Evolutionary conservation across 2,329 filamentous ascomycete genomes (phyloP), one percentile per base, ranked within the genome.

Genomic region (Nemania abortiva): DNA sequence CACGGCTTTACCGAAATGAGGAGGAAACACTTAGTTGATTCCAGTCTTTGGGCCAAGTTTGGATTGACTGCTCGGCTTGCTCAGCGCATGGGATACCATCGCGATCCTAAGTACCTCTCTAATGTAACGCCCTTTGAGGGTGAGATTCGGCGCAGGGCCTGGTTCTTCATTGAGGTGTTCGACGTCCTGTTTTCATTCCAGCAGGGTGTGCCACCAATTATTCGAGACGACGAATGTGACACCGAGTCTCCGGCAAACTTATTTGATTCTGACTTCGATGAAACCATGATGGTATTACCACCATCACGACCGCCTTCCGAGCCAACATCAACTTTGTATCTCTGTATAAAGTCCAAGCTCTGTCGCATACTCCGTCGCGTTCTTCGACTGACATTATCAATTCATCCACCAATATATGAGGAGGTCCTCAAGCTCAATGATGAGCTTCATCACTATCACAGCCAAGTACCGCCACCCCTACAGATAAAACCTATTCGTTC

Each of bases 41-140:
- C 83, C 6, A 78, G 81, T 2, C 75, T 86, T 24, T 87, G 85
- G 85, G 81, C 83, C 4, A 79, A 85, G 24, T 84, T 85, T 70
- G 81, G 81, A 49, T 78, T 86, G 20, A 81, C 82, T 5, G 81
- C 82, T 2, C 82, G 85, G 6, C 80, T 87, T 24, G 85, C 85
- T 4, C 85, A 87, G 74, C 81, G 83, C 6, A 82, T 85, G 76
- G 85, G 85, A 15, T 87, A 87, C 65, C 85, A 87, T 66, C 82
- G 85, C 9, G 85, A 87, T 53, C 80, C 84, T 2, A 77, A 76
- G 27, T 80, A 81, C 69, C 77, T 86, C 3, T 77, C 81, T 1
- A 79, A 74, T 59, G 78, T 86, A 37, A 82, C 81, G 1, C 81
- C 84, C 0, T 87, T 87, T 63, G 83, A 86, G 58, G 83, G 80